phyloP scores from a whole-genome alignment of 2,329 filamentous ascomycete genomes.

The Cladosporium sp. region DNA sequence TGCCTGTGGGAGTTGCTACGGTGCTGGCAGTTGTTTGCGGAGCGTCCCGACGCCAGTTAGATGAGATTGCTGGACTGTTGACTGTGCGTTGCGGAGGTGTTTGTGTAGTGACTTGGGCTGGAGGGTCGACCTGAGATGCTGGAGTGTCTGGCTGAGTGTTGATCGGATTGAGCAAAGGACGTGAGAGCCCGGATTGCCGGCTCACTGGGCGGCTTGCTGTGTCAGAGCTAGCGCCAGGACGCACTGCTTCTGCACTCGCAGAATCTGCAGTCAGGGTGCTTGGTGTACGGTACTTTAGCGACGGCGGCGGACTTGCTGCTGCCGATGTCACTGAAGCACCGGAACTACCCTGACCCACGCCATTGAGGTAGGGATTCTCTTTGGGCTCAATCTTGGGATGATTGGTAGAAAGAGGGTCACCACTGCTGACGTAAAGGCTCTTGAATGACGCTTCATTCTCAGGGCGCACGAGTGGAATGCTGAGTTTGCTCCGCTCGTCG shows the following conservation, averaged over 20 bases:
- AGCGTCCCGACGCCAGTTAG: slow-evolving; percentile 44
- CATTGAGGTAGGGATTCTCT: slow-evolving; percentile 27
- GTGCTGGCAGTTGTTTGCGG: background rate
- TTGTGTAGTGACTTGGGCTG: slow-evolving; percentile 2
- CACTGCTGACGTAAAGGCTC: slow-evolving; percentile 45
- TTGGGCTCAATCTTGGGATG: slow-evolving; percentile 11
- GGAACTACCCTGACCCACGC: slow-evolving; percentile 28
- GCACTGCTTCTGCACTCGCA: slow-evolving; percentile 17
- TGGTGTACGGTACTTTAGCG: slow-evolving; percentile 28
- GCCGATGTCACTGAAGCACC: slow-evolving; percentile 19
- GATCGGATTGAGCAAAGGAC: slow-evolving; percentile 23
- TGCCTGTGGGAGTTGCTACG: background rate
- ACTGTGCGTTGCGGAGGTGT: background rate
- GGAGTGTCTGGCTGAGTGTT: slow-evolving; percentile 20
- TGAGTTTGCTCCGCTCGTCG: slow-evolving; percentile 78
- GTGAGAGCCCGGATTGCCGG: slow-evolving; percentile 17
- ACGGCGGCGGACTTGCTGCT: slow-evolving; percentile 21
- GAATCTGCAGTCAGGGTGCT: slow-evolving; percentile 23
- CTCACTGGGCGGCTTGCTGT: slow-evolving; percentile 22
- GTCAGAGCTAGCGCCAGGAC: slow-evolving; percentile 22
- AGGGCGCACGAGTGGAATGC: slow-evolving; percentile 85
- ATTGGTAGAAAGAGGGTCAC: background rate
- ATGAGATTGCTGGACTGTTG: slow-evolving; percentile 41
- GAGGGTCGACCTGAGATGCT: slow-evolving; percentile 7
- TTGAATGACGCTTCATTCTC: slow-evolving; percentile 82